phyloP scores from a whole-genome alignment of 78 protist species.

The Dictyostelium citrinum region DNA sequence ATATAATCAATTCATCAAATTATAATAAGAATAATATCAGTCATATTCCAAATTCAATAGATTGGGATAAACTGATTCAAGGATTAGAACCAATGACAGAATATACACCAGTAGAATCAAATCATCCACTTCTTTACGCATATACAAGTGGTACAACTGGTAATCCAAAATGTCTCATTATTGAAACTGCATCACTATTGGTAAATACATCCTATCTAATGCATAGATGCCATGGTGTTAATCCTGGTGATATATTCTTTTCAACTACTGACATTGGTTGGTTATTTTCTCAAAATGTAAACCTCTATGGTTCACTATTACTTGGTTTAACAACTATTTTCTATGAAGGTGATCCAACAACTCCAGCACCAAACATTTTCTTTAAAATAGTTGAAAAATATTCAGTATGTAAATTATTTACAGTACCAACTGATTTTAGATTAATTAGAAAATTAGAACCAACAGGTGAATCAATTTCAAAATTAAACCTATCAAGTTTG shows the following conservation, averaged over 20 bases:
- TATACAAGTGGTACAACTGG: conserved; percentile 23
- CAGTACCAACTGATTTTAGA: background rate
- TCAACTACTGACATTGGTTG: background rate
- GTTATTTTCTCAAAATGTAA: background rate
- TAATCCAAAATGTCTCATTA: background rate
- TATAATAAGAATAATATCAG: background rate
- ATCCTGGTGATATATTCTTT: background rate
- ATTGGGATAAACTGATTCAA: background rate
- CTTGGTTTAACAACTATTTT: background rate
- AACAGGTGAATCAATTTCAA: background rate
- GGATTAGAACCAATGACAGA: background rate
- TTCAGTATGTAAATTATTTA: background rate
- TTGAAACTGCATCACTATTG: background rate
- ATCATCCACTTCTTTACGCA: background rate
- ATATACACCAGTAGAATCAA: background rate
- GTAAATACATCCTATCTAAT: background rate
- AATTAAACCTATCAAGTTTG: background rate
- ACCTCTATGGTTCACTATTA: background rate
- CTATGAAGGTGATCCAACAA: background rate
- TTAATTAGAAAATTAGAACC: background rate
- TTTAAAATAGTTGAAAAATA: background rate
- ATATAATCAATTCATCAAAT: background rate
- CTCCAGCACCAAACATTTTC: background rate
- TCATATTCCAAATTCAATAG: background rate
- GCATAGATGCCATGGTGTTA: background rate